Conservation (phyloP, 2,329 filamentous ascomycete species). For the Penicillium nordicum region DNA sequence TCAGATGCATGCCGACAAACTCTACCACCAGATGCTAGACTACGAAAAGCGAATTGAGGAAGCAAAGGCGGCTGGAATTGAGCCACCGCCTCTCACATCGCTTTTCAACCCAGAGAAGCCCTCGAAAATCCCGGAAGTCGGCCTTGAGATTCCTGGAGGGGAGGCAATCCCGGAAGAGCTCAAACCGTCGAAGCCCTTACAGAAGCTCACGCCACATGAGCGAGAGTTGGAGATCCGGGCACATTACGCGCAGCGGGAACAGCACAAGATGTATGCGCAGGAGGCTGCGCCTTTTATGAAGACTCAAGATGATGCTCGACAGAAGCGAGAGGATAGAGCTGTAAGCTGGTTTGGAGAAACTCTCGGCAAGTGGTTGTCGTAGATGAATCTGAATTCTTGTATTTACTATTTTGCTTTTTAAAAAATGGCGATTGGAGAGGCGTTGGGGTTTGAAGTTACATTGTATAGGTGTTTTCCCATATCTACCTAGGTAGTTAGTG, state of each 20-base stretch:
- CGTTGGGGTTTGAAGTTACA: neutral
- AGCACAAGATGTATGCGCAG: slow-evolving; percentile 36
- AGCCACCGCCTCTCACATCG: slow-evolving; percentile 44
- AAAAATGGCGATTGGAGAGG: slow-evolving; percentile 1
- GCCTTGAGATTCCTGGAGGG: slow-evolving; percentile 37
- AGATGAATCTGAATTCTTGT: neutral
- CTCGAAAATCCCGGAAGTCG: slow-evolving; percentile 9
- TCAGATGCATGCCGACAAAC: slow-evolving; percentile 89
- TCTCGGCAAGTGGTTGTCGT: slow-evolving; percentile 42
- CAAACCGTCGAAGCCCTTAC: slow-evolving; percentile 38
- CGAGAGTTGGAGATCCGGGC: slow-evolving; percentile 44
- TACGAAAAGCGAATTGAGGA: slow-evolving; percentile 74
- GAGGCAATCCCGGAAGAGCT: slow-evolving; percentile 35
- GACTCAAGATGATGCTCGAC: slow-evolving; percentile 35
- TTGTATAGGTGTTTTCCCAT: neutral
- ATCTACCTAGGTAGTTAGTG: neutral
- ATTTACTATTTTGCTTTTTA: neutral
- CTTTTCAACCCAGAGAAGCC: slow-evolving; percentile 42
- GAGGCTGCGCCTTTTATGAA: slow-evolving; percentile 38
- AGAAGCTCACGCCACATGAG: slow-evolving; percentile 46
- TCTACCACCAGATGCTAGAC: slow-evolving; percentile 82
- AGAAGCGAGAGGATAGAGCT: slow-evolving; percentile 39
- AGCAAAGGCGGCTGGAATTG: slow-evolving; percentile 43
- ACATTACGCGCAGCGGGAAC: slow-evolving; percentile 37
- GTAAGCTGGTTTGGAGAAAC: slow-evolving; percentile 45